Base-by-base conservation (phyloP, 1,284 basidiomycete species). In the Meripilus lineatus region DNA sequence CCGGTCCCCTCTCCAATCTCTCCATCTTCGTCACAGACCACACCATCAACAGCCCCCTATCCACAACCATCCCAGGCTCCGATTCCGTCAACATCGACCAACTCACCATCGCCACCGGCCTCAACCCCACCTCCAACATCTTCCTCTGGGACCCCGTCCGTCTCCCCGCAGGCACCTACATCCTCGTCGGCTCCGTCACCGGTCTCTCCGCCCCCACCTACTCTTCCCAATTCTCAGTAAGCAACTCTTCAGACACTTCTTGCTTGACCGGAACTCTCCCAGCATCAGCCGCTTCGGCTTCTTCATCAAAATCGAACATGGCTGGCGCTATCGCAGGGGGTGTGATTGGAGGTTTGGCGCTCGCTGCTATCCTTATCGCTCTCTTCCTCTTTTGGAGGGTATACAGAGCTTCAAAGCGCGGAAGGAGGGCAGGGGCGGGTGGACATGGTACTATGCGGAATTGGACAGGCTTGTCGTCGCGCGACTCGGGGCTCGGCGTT, bases 311-410 rank as follows among this genome's bases (percentile, higher is more conserved):
- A 6, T 47, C 43, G 44, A 50, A 49, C 3, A 52, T 61, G 23
- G 48, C 53, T 1, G 65, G 64, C 7, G 64, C 64, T 1, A 62
- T 68, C 17, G 64, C 56, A 8, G 66, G 66, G 10, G 63, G 65
- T 21, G 59, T 67, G 23, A 48, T 67, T 20, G 66, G 64, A 20
- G 66, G 64, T 22, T 42, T 65, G 14, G 57, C 52, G 7, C 38
- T 56, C 17, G 18, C 59, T 18, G 51, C 40, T 10, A 45, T 54
- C 20, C 44, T 64, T 37, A 45, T 61, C 42, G 53, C 51, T 41
- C 54, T 62, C 39, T 53, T 58, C 32, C 42, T 57, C 35, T 55
- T 57, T 36, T 51, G 50, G 17, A 52, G 51, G 28, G 41, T 35
- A 13, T 53, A 50, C 37, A 42, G 50, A 11, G 50, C 47, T 5